A percentile compares a stretch with the other conserved stretches of the same genome.
Evolutionary conservation across 495 filamentous ascomycete species (phyloP).

Genomic region (Penicillium robsamsonii): DNA sequence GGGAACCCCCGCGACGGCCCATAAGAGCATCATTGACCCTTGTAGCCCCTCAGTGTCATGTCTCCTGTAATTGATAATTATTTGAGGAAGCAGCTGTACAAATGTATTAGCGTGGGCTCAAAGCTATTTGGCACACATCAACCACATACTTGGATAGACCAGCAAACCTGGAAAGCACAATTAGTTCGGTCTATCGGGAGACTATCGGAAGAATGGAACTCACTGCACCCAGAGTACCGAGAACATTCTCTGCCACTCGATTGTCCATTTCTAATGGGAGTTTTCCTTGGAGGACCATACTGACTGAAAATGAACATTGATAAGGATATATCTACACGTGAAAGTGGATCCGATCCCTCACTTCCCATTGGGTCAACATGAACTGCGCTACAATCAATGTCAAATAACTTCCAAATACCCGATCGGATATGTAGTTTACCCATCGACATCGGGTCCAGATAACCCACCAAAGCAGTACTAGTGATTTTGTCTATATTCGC

Average conservation of each 20-base stretch:
- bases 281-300: background rate
- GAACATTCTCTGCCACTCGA: slow-evolving; percentile 52
- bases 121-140: background rate
- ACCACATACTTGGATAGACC: slow-evolving; percentile 49
- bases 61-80: slow-evolving; percentile 60
- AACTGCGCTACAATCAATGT: background rate
- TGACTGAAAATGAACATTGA: background rate
- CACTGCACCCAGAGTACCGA: slow-evolving; percentile 57
- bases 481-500: too few relatives aligned
- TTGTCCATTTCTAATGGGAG: slow-evolving; percentile 44
- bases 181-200: slow-evolving; percentile 13
- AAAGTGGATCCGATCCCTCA: background rate
- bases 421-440: too few relatives aligned
- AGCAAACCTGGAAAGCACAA: slow-evolving; percentile 37
- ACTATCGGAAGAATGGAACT: slow-evolving; percentile 17
- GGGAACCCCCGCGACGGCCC: slow-evolving; percentile 62
- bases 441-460: too few relatives aligned
- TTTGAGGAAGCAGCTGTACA: slow-evolving; percentile 59
- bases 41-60: slow-evolving; percentile 60
- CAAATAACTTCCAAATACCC: too few relatives aligned
- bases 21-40: slow-evolving; percentile 64
- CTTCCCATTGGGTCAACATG: background rate
- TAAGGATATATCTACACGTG: background rate
- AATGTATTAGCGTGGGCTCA: slow-evolving; percentile 6
- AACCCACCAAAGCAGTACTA: too few relatives aligned